A percentile compares a stretch with the other conserved stretches of the same genome.
Conservation (phyloP, 768 basidiomycete species). For the Rhodosporidiobolus odoratus region DNA sequence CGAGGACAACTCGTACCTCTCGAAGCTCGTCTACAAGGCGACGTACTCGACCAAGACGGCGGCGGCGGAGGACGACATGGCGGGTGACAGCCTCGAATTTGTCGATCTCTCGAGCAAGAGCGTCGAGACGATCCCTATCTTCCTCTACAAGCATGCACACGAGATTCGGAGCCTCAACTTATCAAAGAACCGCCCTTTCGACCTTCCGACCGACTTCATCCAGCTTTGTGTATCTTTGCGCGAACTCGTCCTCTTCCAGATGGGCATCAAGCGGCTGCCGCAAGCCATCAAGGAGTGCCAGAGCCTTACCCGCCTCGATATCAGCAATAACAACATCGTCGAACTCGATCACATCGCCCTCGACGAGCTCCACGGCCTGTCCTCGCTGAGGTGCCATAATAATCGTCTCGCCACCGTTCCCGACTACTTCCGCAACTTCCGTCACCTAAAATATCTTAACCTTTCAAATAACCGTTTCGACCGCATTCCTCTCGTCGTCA, state of each 20-base stretch:
- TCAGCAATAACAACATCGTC: conserved; percentile 83
- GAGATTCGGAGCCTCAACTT: conserved; percentile 78
- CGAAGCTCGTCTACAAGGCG: conserved; percentile 80
- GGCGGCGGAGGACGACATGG: conserved; percentile 55
- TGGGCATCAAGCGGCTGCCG: conserved; percentile 92
- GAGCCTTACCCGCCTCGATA: conserved; percentile 71
- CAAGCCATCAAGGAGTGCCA: conserved; percentile 68
- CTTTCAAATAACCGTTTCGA: conserved; percentile 94
- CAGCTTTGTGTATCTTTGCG: conserved; percentile 76
- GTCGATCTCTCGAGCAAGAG: conserved; percentile 76
- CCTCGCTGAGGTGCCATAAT: conserved; percentile 71
- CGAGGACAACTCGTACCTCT: conserved; percentile 74
- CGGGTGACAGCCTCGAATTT: conserved; percentile 64
- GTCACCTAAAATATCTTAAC: conserved; percentile 68
- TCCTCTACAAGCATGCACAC: conserved; percentile 75
- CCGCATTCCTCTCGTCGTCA: conserved; percentile 66
- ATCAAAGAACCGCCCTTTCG: conserved; percentile 89
- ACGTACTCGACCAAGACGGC: conserved; percentile 21
- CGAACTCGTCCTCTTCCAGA: conserved; percentile 78
- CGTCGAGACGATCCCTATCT: conserved; percentile 80
- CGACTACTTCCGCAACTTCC: conserved; percentile 71
- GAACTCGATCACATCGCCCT: conserved; percentile 82
- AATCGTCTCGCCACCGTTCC: conserved; percentile 85
- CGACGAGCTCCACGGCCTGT: conserved; percentile 66
- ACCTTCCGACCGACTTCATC: conserved; percentile 93